Conservation (phyloP, 371 early-diverging fungal genomes). For the Zychaea mexicana region DNA sequence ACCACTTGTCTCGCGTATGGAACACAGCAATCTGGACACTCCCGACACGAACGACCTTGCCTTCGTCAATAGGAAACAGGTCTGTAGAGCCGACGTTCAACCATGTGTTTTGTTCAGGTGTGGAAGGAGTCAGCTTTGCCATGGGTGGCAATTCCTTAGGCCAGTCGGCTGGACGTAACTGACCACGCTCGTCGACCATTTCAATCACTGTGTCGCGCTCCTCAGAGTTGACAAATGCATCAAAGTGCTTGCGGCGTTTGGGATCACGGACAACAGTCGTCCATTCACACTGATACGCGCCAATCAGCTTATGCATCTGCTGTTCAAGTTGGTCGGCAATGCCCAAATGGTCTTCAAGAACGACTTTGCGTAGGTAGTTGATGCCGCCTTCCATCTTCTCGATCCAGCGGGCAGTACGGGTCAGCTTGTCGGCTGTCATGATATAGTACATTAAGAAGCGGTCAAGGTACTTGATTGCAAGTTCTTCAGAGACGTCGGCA, state of each 20-base stretch:
- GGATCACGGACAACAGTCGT: constrained; percentile 61
- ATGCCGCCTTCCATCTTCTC: constrained; percentile 73
- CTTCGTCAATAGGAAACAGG: constrained; percentile 51
- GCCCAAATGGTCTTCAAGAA: constrained; percentile 65
- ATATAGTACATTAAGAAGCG: constrained; percentile 76
- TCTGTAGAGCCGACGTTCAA: constrained; percentile 27
- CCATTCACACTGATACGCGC: constrained; percentile 70
- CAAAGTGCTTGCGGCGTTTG: constrained; percentile 51
- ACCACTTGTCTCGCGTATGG: constrained; percentile 50
- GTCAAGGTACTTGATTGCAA: constrained; percentile 61
- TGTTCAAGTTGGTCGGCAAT: constrained; percentile 61
- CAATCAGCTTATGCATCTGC: constrained; percentile 60
- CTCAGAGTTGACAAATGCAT: constrained; percentile 51
- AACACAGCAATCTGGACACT: constrained; percentile 68
- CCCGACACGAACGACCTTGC: constrained; percentile 57
- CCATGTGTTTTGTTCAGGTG: constrained; percentile 16
- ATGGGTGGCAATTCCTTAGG: constrained; percentile 43
- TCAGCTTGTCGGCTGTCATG: constrained; percentile 64
- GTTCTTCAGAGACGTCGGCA: constrained; percentile 54
- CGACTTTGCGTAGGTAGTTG: constrained; percentile 57
- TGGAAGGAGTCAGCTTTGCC: neutral
- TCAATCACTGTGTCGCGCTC: constrained; percentile 51
- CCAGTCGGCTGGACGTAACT: constrained; percentile 67
- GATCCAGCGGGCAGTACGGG: constrained; percentile 71
- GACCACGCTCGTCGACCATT: constrained; percentile 62